Evolutionary conservation across 345 rosid species (phyloP).

Genomic region (Dovyalis caffra): DNA sequence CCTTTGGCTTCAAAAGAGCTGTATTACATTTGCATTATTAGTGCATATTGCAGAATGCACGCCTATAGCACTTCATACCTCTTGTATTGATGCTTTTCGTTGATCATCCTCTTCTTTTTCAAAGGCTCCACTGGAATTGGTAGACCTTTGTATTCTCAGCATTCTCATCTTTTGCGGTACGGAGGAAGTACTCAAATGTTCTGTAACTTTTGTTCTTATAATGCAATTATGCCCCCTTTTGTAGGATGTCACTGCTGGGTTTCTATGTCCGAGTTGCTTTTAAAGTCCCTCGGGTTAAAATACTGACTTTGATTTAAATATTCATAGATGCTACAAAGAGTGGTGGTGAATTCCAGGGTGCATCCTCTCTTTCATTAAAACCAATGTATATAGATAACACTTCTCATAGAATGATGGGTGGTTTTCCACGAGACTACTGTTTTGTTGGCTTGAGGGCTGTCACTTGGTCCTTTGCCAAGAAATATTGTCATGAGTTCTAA

Average conservation of each 20-base stretch:
- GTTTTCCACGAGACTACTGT: background rate
- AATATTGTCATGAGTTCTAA: background rate
- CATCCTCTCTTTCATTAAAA: background rate
- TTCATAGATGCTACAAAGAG: background rate
- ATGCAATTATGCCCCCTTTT: background rate
- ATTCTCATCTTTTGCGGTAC: background rate
- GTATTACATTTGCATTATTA: background rate
- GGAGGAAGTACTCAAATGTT: background rate
- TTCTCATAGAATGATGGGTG: background rate
- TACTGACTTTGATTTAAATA: background rate
- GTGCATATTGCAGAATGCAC: background rate
- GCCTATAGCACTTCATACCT: background rate
- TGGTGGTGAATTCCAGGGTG: background rate
- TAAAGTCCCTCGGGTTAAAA: background rate
- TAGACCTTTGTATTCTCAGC: background rate
- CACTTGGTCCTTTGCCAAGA: background rate
- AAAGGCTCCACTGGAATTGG: background rate
- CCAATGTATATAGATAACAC: background rate
- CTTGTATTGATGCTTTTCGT: background rate
- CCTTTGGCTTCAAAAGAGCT: background rate
- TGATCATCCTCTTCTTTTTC: background rate
- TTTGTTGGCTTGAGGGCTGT: background rate
- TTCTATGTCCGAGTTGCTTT: background rate
- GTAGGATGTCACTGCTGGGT: background rate
- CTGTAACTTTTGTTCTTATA: background rate